Evolutionary conservation across 2,329 filamentous ascomycete genomes (phyloP).

Genomic region (Penicillium sp.): DNA sequence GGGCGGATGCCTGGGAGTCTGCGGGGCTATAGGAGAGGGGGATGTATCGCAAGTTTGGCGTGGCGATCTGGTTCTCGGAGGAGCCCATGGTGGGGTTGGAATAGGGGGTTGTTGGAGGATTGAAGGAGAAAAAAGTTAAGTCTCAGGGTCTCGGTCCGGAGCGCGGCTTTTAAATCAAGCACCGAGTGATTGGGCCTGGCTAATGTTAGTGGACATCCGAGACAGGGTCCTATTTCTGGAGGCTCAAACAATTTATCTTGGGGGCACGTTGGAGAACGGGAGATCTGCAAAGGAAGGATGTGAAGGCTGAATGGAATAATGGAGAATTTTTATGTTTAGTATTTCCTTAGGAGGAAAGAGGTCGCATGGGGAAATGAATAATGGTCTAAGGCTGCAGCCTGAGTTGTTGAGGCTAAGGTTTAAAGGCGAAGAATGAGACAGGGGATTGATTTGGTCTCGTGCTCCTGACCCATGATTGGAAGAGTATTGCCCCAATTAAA

Average conservation of each 20-base stretch:
- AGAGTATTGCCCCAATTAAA: conserved; percentile 4
- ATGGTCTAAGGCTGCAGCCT: not conserved
- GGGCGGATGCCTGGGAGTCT: conserved; percentile 76
- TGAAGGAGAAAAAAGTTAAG: conserved; percentile 1
- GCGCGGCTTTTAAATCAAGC: conserved; percentile 3
- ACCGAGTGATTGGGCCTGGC: conserved; percentile 3
- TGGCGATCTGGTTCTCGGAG: conserved; percentile 15
- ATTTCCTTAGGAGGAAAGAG: conserved; percentile 10
- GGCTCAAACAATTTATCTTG: conserved; percentile 7
- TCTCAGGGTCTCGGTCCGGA: not conserved
- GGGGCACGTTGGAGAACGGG: conserved; percentile 2
- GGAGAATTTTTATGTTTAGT: not conserved
- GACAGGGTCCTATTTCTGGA: conserved; percentile 1
- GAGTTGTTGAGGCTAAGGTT: not conserved
- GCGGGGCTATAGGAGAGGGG: conserved; percentile 75
- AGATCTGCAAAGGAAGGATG: conserved; percentile 4
- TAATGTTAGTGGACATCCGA: conserved; percentile 6
- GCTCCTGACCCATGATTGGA: conserved; percentile 32
- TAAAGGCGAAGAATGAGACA: conserved; percentile 11
- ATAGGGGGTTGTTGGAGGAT: conserved; percentile 3
- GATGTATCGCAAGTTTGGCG: conserved; percentile 54
- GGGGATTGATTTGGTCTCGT: conserved; percentile 31
- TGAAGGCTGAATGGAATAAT: not conserved
- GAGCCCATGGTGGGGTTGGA: conserved; percentile 28
- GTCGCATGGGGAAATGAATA: conserved; percentile 10